Conservation (phyloP, 192 early-diverging fungal species). For the Podila epicladia region DNA sequence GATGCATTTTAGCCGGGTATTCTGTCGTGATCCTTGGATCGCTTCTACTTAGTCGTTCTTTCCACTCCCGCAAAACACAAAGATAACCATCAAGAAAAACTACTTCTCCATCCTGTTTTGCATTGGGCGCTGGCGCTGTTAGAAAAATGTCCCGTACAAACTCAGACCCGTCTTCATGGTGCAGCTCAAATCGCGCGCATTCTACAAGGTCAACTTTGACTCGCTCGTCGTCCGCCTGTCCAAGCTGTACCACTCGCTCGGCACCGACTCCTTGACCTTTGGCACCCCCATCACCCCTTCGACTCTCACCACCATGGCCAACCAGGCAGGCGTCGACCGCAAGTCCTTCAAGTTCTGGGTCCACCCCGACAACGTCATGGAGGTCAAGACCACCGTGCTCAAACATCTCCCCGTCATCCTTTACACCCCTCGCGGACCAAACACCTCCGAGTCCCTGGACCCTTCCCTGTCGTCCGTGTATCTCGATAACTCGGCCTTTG, state of each 20-base stretch:
- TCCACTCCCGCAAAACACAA: background rate
- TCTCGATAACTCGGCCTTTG: constrained; percentile 90
- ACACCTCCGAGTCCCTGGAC: constrained; percentile 66
- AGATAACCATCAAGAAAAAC: no score
- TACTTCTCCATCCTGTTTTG: no score
- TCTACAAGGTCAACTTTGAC: constrained; percentile 90
- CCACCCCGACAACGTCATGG: constrained; percentile 93
- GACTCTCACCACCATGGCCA: constrained; percentile 40
- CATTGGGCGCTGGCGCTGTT: background rate
- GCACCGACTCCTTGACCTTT: constrained; percentile 29
- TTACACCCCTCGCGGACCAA: constrained; percentile 80
- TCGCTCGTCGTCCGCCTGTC: constrained; percentile 86
- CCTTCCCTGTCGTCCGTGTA: constrained; percentile 95
- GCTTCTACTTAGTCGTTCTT: background rate
- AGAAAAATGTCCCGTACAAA: constrained; percentile 62
- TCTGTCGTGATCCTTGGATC: background rate
- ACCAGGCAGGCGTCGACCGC: constrained; percentile 72
- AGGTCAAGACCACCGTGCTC: constrained; percentile 91
- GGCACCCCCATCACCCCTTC: constrained; percentile 42
- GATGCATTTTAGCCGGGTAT: background rate
- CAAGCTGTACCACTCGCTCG: constrained; percentile 72
- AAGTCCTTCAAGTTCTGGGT: constrained; percentile 96
- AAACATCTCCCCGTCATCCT: constrained; percentile 92
- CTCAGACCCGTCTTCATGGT: constrained; percentile 83
- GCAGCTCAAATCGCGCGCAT: constrained; percentile 84